These are phyloP conservation scores for Ceratobasidium sp. DNA, from an alignment of 1,284 basidiomycete species.

Conservation along the genomic window DNA sequence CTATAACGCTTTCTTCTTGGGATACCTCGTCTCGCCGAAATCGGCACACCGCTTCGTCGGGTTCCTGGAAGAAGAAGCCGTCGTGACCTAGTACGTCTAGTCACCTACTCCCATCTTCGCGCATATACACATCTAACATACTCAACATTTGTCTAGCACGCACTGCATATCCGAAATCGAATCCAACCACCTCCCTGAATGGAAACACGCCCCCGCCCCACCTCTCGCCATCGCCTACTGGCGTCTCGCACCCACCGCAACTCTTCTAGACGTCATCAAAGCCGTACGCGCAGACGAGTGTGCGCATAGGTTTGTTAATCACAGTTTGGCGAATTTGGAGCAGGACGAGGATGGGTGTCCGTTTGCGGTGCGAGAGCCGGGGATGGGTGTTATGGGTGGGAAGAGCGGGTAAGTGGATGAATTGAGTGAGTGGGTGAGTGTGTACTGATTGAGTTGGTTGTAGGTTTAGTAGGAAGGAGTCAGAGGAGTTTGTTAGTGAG, in stretches of 20 bases:
- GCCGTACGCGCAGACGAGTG: conserved; percentile 91
- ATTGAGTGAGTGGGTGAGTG: conserved; percentile 3
- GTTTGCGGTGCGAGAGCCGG: conserved; percentile 88
- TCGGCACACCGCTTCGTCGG: conserved; percentile 95
- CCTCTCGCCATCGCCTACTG: conserved; percentile 95
- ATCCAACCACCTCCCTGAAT: conserved; percentile 86
- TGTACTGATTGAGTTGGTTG: conserved; percentile 61
- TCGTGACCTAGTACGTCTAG: conserved; percentile 80
- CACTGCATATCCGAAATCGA: conserved; percentile 87
- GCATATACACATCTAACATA: conserved; percentile 26
- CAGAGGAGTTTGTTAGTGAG: conserved; percentile 73
- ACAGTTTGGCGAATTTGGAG: conserved; percentile 89
- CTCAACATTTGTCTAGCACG: conserved; percentile 65
- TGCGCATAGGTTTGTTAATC: conserved; percentile 93
- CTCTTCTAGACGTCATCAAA: conserved; percentile 63
- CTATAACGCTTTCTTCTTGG: conserved; percentile 89
- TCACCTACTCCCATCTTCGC: conserved; percentile 1
- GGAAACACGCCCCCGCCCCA: conserved; percentile 81
- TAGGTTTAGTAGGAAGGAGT: conserved; percentile 83
- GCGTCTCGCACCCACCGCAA: conserved; percentile 66
- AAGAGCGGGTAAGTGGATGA: conserved; percentile 73
- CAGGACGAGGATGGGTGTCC: conserved; percentile 86
- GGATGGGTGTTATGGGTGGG: conserved; percentile 83
- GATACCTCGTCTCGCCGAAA: conserved; percentile 63
- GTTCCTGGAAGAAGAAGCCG: conserved; percentile 94